Conservation (phyloP, 2,329 filamentous ascomycete species). For the Diaporthe sp. region DNA sequence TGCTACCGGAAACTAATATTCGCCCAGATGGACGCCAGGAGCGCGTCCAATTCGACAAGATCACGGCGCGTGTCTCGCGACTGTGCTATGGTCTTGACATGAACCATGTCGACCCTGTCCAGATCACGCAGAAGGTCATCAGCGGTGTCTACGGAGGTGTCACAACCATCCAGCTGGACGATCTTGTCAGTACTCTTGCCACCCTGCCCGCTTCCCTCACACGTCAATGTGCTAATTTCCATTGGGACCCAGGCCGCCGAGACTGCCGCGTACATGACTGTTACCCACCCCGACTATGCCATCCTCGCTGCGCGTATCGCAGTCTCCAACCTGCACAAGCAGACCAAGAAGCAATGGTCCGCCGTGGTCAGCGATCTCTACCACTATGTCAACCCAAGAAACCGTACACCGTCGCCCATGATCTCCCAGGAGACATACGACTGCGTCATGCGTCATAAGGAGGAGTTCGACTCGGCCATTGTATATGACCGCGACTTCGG, state of each 20-base stretch:
- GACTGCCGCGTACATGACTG: slow-evolving; percentile 99
- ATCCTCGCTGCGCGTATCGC: slow-evolving; percentile 98
- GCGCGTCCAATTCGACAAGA: slow-evolving; percentile 99
- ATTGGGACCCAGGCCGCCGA: slow-evolving; percentile 82
- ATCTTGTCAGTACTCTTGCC: slow-evolving; percentile 77
- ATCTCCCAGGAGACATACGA: slow-evolving; percentile 93
- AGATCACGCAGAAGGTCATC: slow-evolving; percentile 99
- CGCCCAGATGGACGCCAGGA: slow-evolving; percentile 95
- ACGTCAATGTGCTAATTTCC: slow-evolving; percentile 23
- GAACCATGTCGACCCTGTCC: slow-evolving; percentile 95
- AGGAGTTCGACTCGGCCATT: slow-evolving; percentile 98
- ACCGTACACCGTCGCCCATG: slow-evolving; percentile 87
- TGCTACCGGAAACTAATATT: slow-evolving; percentile 8
- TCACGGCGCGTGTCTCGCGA: slow-evolving; percentile 97
- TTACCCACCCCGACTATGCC: slow-evolving; percentile 98
- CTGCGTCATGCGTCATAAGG: slow-evolving; percentile 93
- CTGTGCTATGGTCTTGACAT: slow-evolving; percentile 97
- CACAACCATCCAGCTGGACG: slow-evolving; percentile 95
- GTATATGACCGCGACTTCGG: slow-evolving; percentile 99
- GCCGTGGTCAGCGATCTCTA: slow-evolving; percentile 93
- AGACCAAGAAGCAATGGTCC: slow-evolving; percentile 99
- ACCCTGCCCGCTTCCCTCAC: not conserved
- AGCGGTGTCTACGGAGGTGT: slow-evolving; percentile 99
- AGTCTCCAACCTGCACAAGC: slow-evolving; percentile 99
- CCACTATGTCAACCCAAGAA: slow-evolving; percentile 96